These are phyloP conservation scores for Aspergillus nidulans DNA, from an alignment of 495 filamentous ascomycete genomes.

Conservation along the genomic window DNA sequence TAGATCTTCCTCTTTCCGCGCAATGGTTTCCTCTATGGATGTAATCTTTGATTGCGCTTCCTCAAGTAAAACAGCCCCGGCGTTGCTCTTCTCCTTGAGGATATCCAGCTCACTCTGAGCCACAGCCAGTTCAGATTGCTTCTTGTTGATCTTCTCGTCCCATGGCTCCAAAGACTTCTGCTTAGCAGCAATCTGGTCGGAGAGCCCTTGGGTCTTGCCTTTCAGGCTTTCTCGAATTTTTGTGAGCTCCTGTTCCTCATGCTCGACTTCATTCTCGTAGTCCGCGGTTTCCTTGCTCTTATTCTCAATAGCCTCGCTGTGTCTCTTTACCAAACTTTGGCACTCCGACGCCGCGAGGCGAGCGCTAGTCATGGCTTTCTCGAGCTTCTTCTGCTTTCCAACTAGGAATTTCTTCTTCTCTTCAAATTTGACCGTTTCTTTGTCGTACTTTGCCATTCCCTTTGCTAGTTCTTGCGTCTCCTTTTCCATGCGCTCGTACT, in stretches of 20 bases:
- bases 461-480: constrained; percentile 74
- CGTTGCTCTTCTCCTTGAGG: constrained; percentile 78
- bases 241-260: constrained; percentile 77
- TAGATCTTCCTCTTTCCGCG: constrained; percentile 67
- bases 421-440: constrained; percentile 93
- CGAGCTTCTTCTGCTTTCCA: constrained; percentile 89
- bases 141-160: constrained; percentile 94
- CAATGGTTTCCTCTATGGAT: constrained; percentile 63
- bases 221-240: constrained; percentile 79
- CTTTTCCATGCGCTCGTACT: constrained; percentile 79
- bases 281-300: constrained; percentile 63
- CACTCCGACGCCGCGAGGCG: constrained; percentile 69
- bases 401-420: constrained; percentile 92
- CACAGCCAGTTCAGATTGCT: constrained; percentile 87
- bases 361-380: constrained; percentile 75
- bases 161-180: constrained; percentile 95
- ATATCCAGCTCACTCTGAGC: constrained; percentile 93
- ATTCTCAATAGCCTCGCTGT: constrained; percentile 69
- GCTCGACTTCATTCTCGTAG: constrained; percentile 67
- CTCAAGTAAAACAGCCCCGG: constrained; percentile 74
- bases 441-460: constrained; percentile 88
- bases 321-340: constrained; percentile 70
- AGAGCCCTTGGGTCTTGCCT: constrained; percentile 91
- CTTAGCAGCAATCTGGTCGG: constrained; percentile 84
- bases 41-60: constrained; percentile 78